A percentile compares a stretch with the other conserved stretches of the same genome.
phyloP scores from a whole-genome alignment of 768 basidiomycete genomes.

The Mycena galopus region DNA sequence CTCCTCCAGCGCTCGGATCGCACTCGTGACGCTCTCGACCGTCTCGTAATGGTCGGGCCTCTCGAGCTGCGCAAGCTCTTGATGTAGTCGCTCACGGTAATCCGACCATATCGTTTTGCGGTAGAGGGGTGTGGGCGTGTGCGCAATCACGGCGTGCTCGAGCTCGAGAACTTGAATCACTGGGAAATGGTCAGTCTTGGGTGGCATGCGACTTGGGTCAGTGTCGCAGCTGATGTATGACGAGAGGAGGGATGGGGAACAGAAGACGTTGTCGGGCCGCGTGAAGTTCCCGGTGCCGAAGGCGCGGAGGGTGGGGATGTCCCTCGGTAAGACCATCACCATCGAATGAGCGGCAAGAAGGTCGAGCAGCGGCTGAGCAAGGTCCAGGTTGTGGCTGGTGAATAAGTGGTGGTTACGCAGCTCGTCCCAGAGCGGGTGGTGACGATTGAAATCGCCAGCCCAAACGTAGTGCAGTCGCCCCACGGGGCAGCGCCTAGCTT shows the following conservation, averaged over 20 bases:
- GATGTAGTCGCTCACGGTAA: conserved; percentile 40
- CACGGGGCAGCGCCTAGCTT: conserved; percentile 31
- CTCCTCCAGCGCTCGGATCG: conserved; percentile 14
- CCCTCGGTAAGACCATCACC: background rate
- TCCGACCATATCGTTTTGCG: conserved; percentile 45
- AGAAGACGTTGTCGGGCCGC: conserved; percentile 60
- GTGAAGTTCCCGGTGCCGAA: conserved; percentile 48
- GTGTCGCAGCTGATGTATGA: conserved; percentile 44
- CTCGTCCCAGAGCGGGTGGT: conserved; percentile 32
- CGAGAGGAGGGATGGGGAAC: conserved; percentile 32
- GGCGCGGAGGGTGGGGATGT: background rate
- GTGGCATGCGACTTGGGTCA: background rate
- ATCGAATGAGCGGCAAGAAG: background rate
- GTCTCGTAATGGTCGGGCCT: background rate
- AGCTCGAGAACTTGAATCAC: conserved; percentile 49
- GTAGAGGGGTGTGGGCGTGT: conserved; percentile 41
- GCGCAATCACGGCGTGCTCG: background rate
- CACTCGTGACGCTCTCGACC: conserved; percentile 4
- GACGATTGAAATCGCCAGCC: too few relatives aligned
- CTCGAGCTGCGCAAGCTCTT: background rate
- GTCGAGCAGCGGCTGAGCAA: conserved; percentile 42
- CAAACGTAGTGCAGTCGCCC: too few relatives aligned
- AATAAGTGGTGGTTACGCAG: conserved; percentile 49
- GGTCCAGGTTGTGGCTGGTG: conserved; percentile 39
- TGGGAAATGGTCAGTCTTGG: conserved; percentile 56